Conservation (phyloP, 177 flowering plant species). For the Tripterygium wilfordii region DNA sequence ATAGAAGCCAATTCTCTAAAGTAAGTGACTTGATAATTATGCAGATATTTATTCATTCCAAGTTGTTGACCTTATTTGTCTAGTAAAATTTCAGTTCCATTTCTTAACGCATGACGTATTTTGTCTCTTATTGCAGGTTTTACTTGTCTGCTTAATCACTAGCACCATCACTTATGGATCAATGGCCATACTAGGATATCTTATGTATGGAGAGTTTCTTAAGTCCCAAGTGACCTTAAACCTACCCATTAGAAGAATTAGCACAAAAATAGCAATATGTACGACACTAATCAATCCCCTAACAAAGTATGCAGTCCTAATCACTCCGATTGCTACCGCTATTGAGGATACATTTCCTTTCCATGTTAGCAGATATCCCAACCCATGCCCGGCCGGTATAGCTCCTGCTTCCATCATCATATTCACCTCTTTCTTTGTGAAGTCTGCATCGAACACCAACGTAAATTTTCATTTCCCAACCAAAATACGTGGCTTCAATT, state of each 20-base stretch:
- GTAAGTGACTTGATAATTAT: conserved; percentile 11
- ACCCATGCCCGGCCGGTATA: conserved; percentile 71
- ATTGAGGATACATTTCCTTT: not conserved
- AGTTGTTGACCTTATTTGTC: not conserved
- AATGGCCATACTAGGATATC: conserved; percentile 1
- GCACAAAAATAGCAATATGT: not conserved
- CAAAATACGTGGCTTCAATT: too few species aligned
- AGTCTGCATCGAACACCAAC: too few species aligned
- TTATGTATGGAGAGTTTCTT: not conserved
- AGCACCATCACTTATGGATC: not conserved
- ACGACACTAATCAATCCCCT: not conserved
- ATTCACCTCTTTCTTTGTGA: conserved; percentile 61
- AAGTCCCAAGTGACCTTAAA: conserved; percentile 1
- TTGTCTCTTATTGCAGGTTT: conserved; percentile 7
- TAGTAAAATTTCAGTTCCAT: not conserved
- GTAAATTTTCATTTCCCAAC: too few species aligned
- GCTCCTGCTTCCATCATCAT: conserved; percentile 72
- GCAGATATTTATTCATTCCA: not conserved
- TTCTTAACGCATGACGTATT: not conserved
- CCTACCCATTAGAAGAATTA: not conserved
- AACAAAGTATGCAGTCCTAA: not conserved
- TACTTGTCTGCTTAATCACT: not conserved
- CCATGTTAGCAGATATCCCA: conserved; percentile 1
- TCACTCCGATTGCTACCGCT: not conserved
- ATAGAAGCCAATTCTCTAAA: conserved; percentile 28